phyloP scores from a whole-genome alignment of 768 basidiomycete genomes.

The Leucosporidium yakuticum region DNA sequence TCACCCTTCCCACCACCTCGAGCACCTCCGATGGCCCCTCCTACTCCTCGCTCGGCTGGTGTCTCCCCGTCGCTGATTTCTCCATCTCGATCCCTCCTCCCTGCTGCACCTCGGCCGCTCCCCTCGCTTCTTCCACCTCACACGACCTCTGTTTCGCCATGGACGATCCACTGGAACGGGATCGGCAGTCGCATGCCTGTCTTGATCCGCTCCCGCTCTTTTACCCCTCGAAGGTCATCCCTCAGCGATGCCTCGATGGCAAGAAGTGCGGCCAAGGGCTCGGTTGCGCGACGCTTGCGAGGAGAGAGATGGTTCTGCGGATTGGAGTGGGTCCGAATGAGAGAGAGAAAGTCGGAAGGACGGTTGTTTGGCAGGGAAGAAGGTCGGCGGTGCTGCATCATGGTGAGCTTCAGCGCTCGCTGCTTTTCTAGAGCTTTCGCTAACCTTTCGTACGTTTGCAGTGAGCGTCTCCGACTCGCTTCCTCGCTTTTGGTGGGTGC shows the following conservation, averaged over 20 bases:
- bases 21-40: not conserved
- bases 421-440: not conserved
- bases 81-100: not conserved
- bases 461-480: not conserved
- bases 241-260: slow-evolving; percentile 9
- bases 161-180: no score
- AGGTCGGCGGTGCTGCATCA: slow-evolving; percentile 52
- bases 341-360: slow-evolving; percentile 58
- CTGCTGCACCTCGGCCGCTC: not conserved
- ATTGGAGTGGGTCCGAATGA: slow-evolving; percentile 43
- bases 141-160: slow-evolving; percentile 5
- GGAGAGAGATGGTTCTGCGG: slow-evolving; percentile 69
- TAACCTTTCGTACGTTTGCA: not conserved
- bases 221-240: not conserved
- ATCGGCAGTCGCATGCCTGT: not conserved
- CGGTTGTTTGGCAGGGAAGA: slow-evolving; percentile 60
- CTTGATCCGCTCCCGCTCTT: slow-evolving; percentile 20
- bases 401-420: slow-evolving; percentile 42
- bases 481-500: not conserved
- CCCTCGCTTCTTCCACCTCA: not conserved
- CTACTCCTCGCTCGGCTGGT: slow-evolving; percentile 22
- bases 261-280: not conserved
- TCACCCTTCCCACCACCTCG: not conserved
- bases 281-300: slow-evolving; percentile 48
- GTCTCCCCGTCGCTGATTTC: not conserved